Evolutionary conservation across 495 filamentous ascomycete species (phyloP), one percentile per base, ranked within the genome.

Genomic region (Xylaria flabelliformis): DNA sequence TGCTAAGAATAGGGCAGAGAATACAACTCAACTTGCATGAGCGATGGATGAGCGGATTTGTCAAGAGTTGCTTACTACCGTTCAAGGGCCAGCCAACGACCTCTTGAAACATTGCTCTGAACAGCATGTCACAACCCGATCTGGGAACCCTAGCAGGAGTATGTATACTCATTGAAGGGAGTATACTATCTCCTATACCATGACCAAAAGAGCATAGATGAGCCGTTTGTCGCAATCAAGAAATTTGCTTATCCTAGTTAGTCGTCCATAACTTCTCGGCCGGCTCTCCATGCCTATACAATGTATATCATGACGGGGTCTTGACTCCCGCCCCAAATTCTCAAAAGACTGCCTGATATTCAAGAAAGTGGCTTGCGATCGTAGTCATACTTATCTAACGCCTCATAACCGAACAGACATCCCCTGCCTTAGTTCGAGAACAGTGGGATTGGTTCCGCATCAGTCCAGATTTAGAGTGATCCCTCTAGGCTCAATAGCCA

Each of bases 41-140:
- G 26, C 26, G 53, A 61, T 61, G 48, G 42, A 46, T 50, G 42
- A 46, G n/a, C 21, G 4, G 19, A 67, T 67, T 67, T 67, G 65
- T 67, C 65, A 67, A 67, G 3, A 9, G 29, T 13, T 67, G 65
- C 65, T 67, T 67, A 67, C 65, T 67, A 67, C 65, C 10, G 21
- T 29, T 41, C 64, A 50, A 67, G 29, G 29, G 46, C n/a, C 36
- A 67, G 19, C 50, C n/a, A 24, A 36, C 65, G 3, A 44, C 21
- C 19, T 56, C 65, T 56, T 29, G 48, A 56, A 56, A 67, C 65
- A 17, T 5, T n/a, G 10, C n/a, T 56, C 34, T n/a, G 36, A 44
- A 67, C n/a, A 48, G 26, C 32, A 50, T 26, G 42, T 41, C 42
- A 26, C 29, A 26, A 39, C 42, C 53, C 15, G 21, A 39, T n/a